Percentiles rank a stretch among this genome's conserved stretches.
phyloP scores from a whole-genome alignment of 148 eudicot genomes.

The Cornus florida region DNA sequence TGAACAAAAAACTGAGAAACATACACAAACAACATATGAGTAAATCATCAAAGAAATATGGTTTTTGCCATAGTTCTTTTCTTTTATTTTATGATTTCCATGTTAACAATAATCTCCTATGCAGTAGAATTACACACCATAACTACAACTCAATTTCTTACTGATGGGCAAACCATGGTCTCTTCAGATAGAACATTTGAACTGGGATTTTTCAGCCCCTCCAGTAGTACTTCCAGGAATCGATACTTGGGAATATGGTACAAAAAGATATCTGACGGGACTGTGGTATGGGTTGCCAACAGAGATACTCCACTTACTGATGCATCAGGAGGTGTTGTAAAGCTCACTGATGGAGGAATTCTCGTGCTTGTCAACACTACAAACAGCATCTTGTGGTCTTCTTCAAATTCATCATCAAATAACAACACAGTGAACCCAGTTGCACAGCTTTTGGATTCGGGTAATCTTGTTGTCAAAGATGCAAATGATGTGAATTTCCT shows the following conservation, averaged over 20 bases:
- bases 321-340: constrained; percentile 1
- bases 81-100: not conserved
- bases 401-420: not conserved
- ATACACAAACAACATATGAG: no score
- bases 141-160: not conserved
- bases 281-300: constrained; percentile 23
- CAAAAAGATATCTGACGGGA: constrained; percentile 3
- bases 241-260: constrained; percentile 24
- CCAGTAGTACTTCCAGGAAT: constrained; percentile 2
- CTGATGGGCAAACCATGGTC: constrained; percentile 15
- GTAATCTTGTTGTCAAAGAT: constrained; percentile 26
- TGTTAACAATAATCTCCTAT: not conserved
- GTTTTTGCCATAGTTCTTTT: no score
- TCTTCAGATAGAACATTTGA: constrained; percentile 11
- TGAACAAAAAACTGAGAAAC: no score
- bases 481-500: not conserved
- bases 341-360: constrained; percentile 1
- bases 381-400: constrained; percentile 14
- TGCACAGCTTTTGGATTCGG: constrained; percentile 22
- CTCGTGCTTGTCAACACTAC: constrained; percentile 4
- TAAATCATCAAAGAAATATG: no score
- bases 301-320: constrained; percentile 12
- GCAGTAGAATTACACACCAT: not conserved
- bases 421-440: constrained; percentile 2
- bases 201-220: constrained; percentile 19